phyloP scores from a whole-genome alignment of 768 basidiomycete species.

The Russula abietina region DNA sequence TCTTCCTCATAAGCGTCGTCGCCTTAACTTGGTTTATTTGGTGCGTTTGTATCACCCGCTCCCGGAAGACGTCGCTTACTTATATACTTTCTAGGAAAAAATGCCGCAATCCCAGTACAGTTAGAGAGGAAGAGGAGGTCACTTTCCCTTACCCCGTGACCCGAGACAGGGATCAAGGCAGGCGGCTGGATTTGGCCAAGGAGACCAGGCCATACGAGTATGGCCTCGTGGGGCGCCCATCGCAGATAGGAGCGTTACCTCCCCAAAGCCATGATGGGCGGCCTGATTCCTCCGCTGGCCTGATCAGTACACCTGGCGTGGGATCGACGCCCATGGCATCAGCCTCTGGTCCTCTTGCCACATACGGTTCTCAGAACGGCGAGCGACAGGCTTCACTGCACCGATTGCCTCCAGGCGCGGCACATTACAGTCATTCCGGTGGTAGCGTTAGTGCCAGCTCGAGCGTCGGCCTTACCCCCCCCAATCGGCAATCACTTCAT shows the following conservation, averaged over 20 bases:
- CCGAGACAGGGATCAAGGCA: constrained; percentile 15
- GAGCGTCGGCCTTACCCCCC: not conserved
- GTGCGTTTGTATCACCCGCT: constrained; percentile 10
- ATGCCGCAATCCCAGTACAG: constrained; percentile 1
- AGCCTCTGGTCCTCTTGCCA: not conserved
- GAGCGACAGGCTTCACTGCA: not conserved
- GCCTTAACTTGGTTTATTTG: constrained; percentile 15
- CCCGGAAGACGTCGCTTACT: not conserved
- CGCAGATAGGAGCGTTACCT: constrained; percentile 1
- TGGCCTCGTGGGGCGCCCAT: constrained; percentile 20
- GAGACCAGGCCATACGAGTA: constrained; percentile 24
- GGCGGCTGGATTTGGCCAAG: constrained; percentile 12
- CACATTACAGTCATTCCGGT: not conserved
- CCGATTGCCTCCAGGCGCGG: constrained; percentile 17
- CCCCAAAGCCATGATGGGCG: constrained; percentile 4
- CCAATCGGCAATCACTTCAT: constrained; percentile 11
- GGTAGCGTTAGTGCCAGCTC: not conserved
- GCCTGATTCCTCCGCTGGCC: constrained; percentile 8
- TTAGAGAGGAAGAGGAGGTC: constrained; percentile 19
- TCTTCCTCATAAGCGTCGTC: constrained; percentile 10
- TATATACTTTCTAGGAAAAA: constrained; percentile 11
- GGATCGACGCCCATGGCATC: not conserved
- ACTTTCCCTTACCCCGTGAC: constrained; percentile 23
- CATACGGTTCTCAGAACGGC: not conserved
- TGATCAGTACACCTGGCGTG: constrained; percentile 1